Base-by-base conservation (phyloP, 768 basidiomycete species). In the Boletus subcaerulescens region DNA sequence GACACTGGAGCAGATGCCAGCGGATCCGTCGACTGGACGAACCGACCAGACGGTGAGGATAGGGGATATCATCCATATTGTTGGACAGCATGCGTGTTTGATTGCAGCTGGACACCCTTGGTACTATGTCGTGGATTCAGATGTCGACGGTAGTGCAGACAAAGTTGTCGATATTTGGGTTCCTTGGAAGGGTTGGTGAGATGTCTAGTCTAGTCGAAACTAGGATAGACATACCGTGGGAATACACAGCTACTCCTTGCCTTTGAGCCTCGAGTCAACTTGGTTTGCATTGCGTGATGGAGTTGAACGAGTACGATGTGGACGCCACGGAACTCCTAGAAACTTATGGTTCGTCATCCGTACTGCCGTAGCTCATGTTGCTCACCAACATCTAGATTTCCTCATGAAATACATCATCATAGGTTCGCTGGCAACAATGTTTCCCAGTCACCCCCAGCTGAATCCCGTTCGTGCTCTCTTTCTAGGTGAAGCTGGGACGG, bases 351-450 rank as follows among this genome's bases (percentile, higher is more conserved):
- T 35, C 51, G 80, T 56, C 38, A 45, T 45, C 43, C 22, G 31
- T 18, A 31, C 12, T 43, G 24, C 18, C 15, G 33, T 38, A 20
- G 33, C 24, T 33, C 53, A 47, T 53, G 48, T 55, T 56, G 49
- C 61, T 66, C 58, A 60, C 42, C 40, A n/a, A 9, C 15, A 43
- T 53, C 43, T 72, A 97, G 97, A 99, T 75, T 98, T 97, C 72
- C 83, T 99, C 61, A 93, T 98, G 86, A 99, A 99, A 77, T 93
- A 94, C 74, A 97, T 98, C 68, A 84, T 98, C 62, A 93, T 98
- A 65, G 96, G 96, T 92, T 61, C 55, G 78, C 57, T 13, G 53
- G 20, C 58, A 38, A 40, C 18, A 12, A 33, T 48, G 46, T 22
- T 48, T 45, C 44, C 44, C 45, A 18, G 46, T 53, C 35, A 53